A percentile compares a stretch with the other conserved stretches of the same genome.
phyloP scores from a whole-genome alignment of 345 rosid genomes.

The Alliaria petiolata region DNA sequence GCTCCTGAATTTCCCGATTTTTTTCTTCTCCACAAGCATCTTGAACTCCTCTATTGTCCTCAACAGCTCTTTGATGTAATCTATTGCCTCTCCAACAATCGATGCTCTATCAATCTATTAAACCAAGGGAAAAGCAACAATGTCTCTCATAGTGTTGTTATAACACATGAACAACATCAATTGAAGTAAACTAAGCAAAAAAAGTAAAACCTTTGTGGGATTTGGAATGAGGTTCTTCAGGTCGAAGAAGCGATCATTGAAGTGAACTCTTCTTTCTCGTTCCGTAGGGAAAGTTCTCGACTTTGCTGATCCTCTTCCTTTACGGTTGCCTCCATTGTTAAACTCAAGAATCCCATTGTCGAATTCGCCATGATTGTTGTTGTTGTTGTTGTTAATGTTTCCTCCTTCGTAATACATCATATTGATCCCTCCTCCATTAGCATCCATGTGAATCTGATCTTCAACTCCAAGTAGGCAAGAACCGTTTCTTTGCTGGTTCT shows the following conservation, averaged over 20 bases:
- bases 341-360: constrained; percentile 39
- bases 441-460: constrained; percentile 31
- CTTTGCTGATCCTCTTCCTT: constrained; percentile 43
- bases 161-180: background rate
- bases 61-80: constrained; percentile 69
- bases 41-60: constrained; percentile 58
- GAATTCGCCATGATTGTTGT: constrained; percentile 18
- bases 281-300: constrained; percentile 56
- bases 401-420: constrained; percentile 36
- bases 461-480: constrained; percentile 37
- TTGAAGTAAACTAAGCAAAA: background rate
- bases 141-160: background rate
- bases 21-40: constrained; percentile 64
- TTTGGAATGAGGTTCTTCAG: constrained; percentile 57
- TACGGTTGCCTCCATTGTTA: constrained; percentile 32
- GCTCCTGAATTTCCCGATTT: constrained; percentile 48
- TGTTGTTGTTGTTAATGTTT: background rate
- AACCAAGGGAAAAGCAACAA: background rate
- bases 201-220: constrained; percentile 59
- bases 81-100: constrained; percentile 66
- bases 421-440: constrained; percentile 20
- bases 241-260: constrained; percentile 44
- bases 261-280: constrained; percentile 56
- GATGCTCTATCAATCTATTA: constrained; percentile 66
- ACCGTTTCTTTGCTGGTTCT: constrained; percentile 16